Evolutionary conservation across 2,329 filamentous ascomycete genomes (phyloP).

Genomic region (Calonectria pseudoturangicola): DNA sequence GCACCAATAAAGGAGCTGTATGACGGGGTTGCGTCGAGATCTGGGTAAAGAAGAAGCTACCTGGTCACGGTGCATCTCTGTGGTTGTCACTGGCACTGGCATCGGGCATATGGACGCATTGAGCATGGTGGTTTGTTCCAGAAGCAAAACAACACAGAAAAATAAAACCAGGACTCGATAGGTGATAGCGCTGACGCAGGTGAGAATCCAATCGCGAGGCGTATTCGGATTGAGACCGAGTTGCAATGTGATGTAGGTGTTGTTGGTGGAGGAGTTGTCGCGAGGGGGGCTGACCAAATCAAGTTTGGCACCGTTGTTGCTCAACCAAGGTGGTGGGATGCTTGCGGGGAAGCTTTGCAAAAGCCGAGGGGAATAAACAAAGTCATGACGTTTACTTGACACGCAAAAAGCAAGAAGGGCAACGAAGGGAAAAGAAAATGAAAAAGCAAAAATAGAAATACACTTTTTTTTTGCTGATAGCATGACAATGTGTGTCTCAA

Average conservation of each 20-base stretch:
- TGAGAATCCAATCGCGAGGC: constrained; percentile 28
- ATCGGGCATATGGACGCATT: constrained; percentile 35
- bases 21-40: constrained; percentile 21
- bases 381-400: constrained; percentile 20
- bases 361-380: constrained; percentile 19
- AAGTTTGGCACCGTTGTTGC: constrained; percentile 9
- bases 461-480: neutral
- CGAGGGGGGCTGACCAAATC: constrained; percentile 1
- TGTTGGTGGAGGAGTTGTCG: constrained; percentile 26
- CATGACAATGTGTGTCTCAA: constrained; percentile 24
- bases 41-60: constrained; percentile 22
- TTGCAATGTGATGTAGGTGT: neutral
- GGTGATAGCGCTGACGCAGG: constrained; percentile 19
- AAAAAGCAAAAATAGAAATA: neutral
- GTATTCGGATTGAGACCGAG: constrained; percentile 26
- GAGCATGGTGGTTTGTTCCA: constrained; percentile 35
- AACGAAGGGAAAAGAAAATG: neutral
- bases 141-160: constrained; percentile 19
- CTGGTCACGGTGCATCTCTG: constrained; percentile 9
- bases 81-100: constrained; percentile 23
- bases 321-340: constrained; percentile 7
- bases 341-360: constrained; percentile 18
- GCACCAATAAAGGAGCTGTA: constrained; percentile 27
- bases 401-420: constrained; percentile 15
- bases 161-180: neutral